Base-by-base conservation (phyloP, 139 green algal genomes). In the Picocystis salinarum region DNA sequence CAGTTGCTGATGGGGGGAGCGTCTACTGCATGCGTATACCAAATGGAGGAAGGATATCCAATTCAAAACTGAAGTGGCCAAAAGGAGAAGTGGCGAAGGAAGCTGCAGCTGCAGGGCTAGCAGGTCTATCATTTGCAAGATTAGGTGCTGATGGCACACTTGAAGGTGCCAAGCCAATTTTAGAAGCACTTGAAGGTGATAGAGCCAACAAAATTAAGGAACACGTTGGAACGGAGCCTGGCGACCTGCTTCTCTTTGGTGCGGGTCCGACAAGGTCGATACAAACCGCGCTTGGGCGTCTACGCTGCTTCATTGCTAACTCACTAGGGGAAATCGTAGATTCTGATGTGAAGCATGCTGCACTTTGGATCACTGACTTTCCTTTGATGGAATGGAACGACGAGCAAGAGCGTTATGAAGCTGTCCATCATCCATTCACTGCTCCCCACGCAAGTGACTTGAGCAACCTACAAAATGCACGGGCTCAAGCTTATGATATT, bases 351-450 rank as follows among this genome's bases (percentile, higher is more conserved):
- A 31, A 30, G 19, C 74, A 93, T 56, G 57, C 59, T 6, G 58
- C 95, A 31, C 48, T 88, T 17, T 96, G 87, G 89, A 70, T 96
- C 12, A 86, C 75, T 4, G 89, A 99, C 47, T 98, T 89, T 48
- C 88, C 88, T 28, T 83, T 98, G 76, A 93, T 96, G 67, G 88
- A 98, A 59, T 82, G 49, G 53, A 82, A 92, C 36, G 69, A 79
- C 40, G 81, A 91, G 1, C 74, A 92, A 54, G 44, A 53, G 17
- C 55, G 82, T 28, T 55, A 62, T 39, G 50, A 73, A 37, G 76
- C 85, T 24, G 59, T 94, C 56, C 87, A 97, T 62, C 87, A 97
- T 53, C 87, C 86, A 39, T 97, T 97, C 71, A 97, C 87, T 2
- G 84, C 86, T 1, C 86, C 86, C 9, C 67, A 83, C 53, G 58